Evolutionary conservation across 352 stramenopile genomes (phyloP).

Genomic region (Pythium phragmitis): DNA sequence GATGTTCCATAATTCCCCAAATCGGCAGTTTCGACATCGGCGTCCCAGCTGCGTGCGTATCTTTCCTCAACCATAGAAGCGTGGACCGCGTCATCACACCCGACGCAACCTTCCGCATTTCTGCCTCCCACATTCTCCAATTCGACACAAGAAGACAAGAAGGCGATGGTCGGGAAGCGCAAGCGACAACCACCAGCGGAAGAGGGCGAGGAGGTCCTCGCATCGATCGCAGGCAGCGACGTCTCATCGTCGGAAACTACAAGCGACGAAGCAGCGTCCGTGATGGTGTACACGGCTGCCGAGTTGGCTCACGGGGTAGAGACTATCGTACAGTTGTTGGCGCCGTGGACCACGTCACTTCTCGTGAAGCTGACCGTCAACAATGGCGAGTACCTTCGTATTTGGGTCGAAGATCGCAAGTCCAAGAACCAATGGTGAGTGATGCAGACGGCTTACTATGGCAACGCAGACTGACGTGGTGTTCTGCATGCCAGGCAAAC

Average conservation of each 20-base stretch:
- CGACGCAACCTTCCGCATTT: too few species aligned
- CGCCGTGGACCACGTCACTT: background rate
- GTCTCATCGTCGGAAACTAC: background rate
- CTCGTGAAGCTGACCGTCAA: background rate
- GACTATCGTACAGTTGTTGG: background rate
- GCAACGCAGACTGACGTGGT: background rate
- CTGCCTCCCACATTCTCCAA: too few species aligned
- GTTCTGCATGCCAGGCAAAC: background rate
- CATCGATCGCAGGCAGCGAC: background rate
- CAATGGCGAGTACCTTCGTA: background rate
- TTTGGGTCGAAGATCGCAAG: conserved; percentile 10
- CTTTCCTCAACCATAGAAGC: too few species aligned
- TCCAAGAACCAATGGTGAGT: conserved; percentile 12
- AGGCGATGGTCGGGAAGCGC: background rate
- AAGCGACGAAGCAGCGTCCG: background rate
- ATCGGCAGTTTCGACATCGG: too few species aligned
- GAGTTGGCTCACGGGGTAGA: background rate
- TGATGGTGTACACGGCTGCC: background rate
- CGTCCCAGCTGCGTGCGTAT: too few species aligned
- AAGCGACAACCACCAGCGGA: background rate
- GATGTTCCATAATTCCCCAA: too few species aligned
- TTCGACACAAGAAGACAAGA: too few species aligned
- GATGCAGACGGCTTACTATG: background rate
- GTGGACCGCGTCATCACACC: too few species aligned
- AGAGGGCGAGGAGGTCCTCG: background rate